phyloP scores from a whole-genome alignment of 495 filamentous ascomycete species.

The Penicillium pancosmium region DNA sequence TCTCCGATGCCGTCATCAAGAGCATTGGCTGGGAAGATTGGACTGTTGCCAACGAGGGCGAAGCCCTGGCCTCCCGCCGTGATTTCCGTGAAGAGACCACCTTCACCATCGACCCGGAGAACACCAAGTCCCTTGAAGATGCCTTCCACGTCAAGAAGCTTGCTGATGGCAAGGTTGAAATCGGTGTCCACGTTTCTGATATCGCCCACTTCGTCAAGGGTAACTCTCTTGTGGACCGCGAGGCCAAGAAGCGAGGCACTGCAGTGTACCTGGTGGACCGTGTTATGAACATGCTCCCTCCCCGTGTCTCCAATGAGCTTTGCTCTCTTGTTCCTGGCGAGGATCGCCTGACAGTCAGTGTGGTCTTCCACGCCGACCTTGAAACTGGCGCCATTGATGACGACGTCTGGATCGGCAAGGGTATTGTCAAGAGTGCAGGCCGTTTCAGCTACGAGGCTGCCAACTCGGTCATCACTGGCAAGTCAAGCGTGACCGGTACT shows the following conservation, averaged over 20 bases:
- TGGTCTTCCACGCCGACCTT: constrained; percentile 85
- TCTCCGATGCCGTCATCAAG: constrained; percentile 92
- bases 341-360: constrained; percentile 88
- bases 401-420: constrained; percentile 91
- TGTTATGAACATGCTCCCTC: constrained; percentile 86
- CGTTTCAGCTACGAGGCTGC: constrained; percentile 84
- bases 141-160: constrained; percentile 88
- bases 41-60: constrained; percentile 80
- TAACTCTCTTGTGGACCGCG: constrained; percentile 93
- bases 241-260: constrained; percentile 97
- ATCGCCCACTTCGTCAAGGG: constrained; percentile 96
- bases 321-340: constrained; percentile 84
- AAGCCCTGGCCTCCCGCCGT: constrained; percentile 75
- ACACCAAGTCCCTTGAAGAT: constrained; percentile 82
- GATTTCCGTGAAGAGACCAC: constrained; percentile 90
- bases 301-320: constrained; percentile 79
- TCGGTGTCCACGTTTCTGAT: constrained; percentile 94
- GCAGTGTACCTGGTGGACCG: constrained; percentile 92
- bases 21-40: constrained; percentile 92
- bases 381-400: constrained; percentile 73
- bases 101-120: constrained; percentile 88
- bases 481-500: constrained; percentile 57
- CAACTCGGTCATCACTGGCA: constrained; percentile 71
- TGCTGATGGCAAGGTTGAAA: constrained; percentile 82
- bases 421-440: constrained; percentile 86